Evolutionary conservation across 192 early-diverging fungal genomes (phyloP).

Genomic region (Backusella macrospora): DNA sequence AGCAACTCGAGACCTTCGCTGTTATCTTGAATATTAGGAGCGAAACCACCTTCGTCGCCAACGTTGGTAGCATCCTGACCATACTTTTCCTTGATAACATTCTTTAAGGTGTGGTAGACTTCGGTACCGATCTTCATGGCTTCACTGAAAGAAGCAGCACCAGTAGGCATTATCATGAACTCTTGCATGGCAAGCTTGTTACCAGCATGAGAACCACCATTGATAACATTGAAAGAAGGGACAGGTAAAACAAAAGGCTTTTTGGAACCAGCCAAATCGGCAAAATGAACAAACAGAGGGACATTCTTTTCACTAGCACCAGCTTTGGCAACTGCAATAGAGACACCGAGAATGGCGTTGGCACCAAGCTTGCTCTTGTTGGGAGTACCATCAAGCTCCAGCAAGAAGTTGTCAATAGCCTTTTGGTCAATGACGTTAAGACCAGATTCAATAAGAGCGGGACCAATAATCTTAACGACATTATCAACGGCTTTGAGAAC

Average conservation of each 20-base stretch:
- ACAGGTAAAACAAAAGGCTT: constrained; percentile 93
- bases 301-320: constrained; percentile 94
- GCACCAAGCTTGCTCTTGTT: constrained; percentile 98
- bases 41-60: constrained; percentile 99
- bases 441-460: constrained; percentile 79
- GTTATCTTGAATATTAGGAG: constrained; percentile 98
- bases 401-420: constrained; percentile 88
- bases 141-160: constrained; percentile 89
- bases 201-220: constrained; percentile 98
- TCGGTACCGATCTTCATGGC: constrained; percentile 98
- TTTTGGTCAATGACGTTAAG: constrained; percentile 86
- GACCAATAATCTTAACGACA: constrained; percentile 88
- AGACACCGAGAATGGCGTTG: constrained; percentile 98
- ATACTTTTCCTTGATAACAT: constrained; percentile 99
- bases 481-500: constrained; percentile 89
- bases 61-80: constrained; percentile 99
- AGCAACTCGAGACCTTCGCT: constrained; percentile 95
- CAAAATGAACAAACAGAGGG: constrained; percentile 94
- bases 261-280: constrained; percentile 82
- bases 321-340: constrained; percentile 93
- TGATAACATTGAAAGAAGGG: constrained; percentile 98
- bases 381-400: constrained; percentile 90
- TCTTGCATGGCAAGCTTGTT: constrained; percentile 99
- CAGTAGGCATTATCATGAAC: constrained; percentile 99
- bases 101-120: constrained; percentile 95